A percentile compares a stretch with the other conserved stretches of the same genome.
Evolutionary conservation across 2,329 filamentous ascomycete species (phyloP).

Genomic region (Aureobasidium sp.): DNA sequence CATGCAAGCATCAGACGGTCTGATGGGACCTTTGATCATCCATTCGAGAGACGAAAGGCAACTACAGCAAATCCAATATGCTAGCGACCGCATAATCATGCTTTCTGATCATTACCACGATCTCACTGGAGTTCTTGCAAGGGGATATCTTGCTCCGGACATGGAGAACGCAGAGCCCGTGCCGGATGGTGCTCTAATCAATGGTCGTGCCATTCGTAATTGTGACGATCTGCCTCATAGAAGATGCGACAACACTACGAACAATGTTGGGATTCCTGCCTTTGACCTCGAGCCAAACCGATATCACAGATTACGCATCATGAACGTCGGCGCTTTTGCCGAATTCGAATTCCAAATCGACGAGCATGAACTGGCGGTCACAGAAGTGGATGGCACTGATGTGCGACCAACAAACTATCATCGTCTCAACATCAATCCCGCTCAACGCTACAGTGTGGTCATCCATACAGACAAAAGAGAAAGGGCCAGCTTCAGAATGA

Average conservation of each 20-base stretch:
- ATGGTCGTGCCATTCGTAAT: conserved; percentile 33
- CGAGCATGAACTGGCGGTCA: conserved; percentile 54
- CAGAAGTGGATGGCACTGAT: conserved; percentile 61
- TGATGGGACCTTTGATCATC: conserved; percentile 55
- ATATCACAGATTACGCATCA: conserved; percentile 53
- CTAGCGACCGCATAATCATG: conserved; percentile 54
- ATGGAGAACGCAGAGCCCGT: conserved; percentile 52
- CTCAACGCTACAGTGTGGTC: conserved; percentile 63
- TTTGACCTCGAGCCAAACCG: conserved; percentile 36
- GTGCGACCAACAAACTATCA: conserved; percentile 50
- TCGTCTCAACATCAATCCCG: conserved; percentile 57
- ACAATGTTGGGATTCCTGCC: conserved; percentile 24
- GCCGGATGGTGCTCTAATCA: conserved; percentile 38
- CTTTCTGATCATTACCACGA: conserved; percentile 65
- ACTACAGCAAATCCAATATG: conserved; percentile 36
- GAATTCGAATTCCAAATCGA: conserved; percentile 62
- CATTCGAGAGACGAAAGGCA: conserved; percentile 44
- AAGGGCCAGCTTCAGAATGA: conserved; percentile 35
- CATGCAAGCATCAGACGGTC: conserved; percentile 53
- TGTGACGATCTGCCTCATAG: conserved; percentile 32
- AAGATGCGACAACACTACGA: conserved; percentile 30
- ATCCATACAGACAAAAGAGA: conserved; percentile 44
- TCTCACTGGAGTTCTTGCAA: conserved; percentile 39
- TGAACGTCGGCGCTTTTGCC: conserved; percentile 59
- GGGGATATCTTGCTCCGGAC: conserved; percentile 46